phyloP scores from a whole-genome alignment of 2,329 filamentous ascomycete species.

The Colletotrichum sp. region DNA sequence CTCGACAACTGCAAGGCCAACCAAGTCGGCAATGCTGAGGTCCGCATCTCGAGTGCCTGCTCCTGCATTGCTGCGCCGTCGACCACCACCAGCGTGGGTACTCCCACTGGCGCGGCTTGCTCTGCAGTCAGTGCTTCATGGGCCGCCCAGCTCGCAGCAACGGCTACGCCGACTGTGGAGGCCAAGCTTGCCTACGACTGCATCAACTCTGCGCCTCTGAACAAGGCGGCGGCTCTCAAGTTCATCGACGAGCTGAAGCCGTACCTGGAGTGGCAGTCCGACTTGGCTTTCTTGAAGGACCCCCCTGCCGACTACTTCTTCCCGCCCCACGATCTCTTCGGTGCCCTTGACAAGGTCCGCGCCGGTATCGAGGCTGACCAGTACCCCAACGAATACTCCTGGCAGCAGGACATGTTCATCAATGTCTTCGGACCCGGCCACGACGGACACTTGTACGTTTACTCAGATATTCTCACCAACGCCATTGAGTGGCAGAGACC shows the following conservation, averaged over 20 bases:
- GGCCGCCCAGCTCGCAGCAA: neutral
- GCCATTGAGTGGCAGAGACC: conserved; percentile 39
- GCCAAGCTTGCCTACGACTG: conserved; percentile 41
- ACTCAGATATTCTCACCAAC: conserved; percentile 41
- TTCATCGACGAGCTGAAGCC: conserved; percentile 40
- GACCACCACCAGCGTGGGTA: neutral
- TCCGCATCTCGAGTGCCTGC: neutral
- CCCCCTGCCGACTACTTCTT: conserved; percentile 57
- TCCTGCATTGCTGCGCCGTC: neutral
- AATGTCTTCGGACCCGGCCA: conserved; percentile 40
- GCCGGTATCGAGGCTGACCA: conserved; percentile 33
- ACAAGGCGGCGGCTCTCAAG: conserved; percentile 32
- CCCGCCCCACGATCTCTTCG: conserved; percentile 43
- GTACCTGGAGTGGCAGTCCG: conserved; percentile 53
- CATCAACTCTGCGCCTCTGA: conserved; percentile 40
- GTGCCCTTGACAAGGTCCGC: conserved; percentile 34
- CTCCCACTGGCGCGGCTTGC: neutral
- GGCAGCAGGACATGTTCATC: conserved; percentile 43
- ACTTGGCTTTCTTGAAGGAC: conserved; percentile 49
- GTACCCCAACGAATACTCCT: conserved; percentile 43
- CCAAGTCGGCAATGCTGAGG: neutral
- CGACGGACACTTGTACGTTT: conserved; percentile 45
- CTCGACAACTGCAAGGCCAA: neutral
- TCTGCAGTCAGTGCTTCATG: neutral
- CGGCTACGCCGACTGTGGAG: conserved; percentile 26